These are phyloP conservation scores for Hyphopichia khmerensis DNA, from an alignment of 1,139 yeast genomes.

Conservation along the genomic window DNA sequence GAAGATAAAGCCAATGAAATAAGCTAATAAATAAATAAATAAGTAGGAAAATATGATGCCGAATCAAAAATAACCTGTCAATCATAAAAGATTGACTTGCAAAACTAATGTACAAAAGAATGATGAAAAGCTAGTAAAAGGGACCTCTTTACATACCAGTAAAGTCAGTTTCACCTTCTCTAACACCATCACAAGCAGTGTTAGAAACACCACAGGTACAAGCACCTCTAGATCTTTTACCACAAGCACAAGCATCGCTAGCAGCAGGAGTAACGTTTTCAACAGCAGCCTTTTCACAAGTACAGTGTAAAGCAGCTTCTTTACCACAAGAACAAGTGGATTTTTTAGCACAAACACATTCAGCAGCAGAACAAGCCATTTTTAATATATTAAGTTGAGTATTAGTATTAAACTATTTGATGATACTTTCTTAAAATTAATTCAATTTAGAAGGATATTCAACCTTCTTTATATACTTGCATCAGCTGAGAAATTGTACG, in stretches of 20 bases:
- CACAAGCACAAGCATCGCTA: conserved; percentile 45
- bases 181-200: conserved; percentile 37
- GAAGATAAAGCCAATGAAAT: no score
- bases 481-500: no score
- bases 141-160: conserved; percentile 18
- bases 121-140: no score
- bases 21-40: no score
- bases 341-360: conserved; percentile 48
- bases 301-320: conserved; percentile 46
- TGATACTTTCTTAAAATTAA: neutral
- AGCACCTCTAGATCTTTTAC: conserved; percentile 38
- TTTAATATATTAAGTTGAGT: conserved; percentile 3
- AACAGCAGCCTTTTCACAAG: conserved; percentile 39
- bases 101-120: conserved; percentile 1
- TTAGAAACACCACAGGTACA: conserved; percentile 44
- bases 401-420: neutral
- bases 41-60: no score
- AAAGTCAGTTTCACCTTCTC: conserved; percentile 50
- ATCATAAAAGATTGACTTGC: no score
- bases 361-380: conserved; percentile 46
- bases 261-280: conserved; percentile 42
- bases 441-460: neutral
- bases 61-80: no score
- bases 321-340: conserved; percentile 54
- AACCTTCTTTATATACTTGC: neutral